Percentiles rank a stretch among this genome's conserved stretches.
phyloP scores from a whole-genome alignment of 306 rosid genomes.

The Cucurbita pepo region DNA sequence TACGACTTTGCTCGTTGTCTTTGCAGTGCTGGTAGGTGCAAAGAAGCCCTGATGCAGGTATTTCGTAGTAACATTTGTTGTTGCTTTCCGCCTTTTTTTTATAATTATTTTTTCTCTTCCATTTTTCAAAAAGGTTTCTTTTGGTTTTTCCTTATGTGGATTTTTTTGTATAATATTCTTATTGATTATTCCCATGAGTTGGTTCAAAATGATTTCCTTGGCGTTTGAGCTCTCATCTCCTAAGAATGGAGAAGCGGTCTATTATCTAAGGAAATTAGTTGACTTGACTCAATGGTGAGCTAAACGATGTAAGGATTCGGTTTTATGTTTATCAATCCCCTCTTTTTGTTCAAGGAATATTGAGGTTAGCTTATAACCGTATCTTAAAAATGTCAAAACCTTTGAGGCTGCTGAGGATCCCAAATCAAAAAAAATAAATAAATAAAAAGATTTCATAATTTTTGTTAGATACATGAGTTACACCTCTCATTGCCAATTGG shows the following conservation, averaged over 20 bases:
- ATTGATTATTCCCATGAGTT: background rate
- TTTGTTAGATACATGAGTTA: too few relatives aligned
- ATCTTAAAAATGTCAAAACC: too few relatives aligned
- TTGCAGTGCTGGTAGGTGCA: slow-evolving; percentile 78
- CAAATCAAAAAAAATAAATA: too few relatives aligned
- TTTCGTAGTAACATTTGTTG: background rate
- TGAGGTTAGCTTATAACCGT: too few relatives aligned
- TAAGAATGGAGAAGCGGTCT: background rate
- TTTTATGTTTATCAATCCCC: too few relatives aligned
- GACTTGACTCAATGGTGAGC: background rate
- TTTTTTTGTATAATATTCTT: background rate
- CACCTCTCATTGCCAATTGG: too few relatives aligned
- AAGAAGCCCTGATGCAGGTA: slow-evolving; percentile 82
- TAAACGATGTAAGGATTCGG: too few relatives aligned
- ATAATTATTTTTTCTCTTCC: background rate
- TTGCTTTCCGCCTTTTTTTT: background rate
- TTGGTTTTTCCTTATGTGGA: background rate
- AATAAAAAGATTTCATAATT: too few relatives aligned
- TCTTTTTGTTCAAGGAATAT: too few relatives aligned
- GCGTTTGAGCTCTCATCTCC: background rate
- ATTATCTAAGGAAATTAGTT: background rate
- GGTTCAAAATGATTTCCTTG: background rate
- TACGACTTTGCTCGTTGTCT: slow-evolving; percentile 94
- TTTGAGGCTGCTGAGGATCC: too few relatives aligned
- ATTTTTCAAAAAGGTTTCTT: background rate